A percentile compares a stretch with the other conserved stretches of the same genome.
Evolutionary conservation across 331 rosid genomes (phyloP).

Genomic region (Telfairia occidentalis): DNA sequence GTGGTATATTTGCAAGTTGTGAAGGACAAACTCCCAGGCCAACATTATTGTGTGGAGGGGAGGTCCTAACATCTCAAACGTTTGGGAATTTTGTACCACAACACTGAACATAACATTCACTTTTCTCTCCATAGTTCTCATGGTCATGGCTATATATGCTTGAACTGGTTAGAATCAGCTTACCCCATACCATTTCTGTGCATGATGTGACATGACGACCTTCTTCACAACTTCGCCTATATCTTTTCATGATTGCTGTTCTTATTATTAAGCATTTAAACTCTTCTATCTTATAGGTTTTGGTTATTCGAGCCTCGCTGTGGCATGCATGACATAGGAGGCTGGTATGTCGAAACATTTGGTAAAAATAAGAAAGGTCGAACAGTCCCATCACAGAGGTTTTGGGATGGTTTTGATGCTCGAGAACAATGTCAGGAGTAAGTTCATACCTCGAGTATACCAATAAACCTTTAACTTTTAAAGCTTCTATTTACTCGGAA

Average conservation of each 20-base stretch:
- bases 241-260: neutral
- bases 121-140: neutral
- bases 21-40: neutral
- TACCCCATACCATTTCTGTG: slow-evolving; percentile 1
- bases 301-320: slow-evolving; percentile 99
- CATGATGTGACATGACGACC: neutral
- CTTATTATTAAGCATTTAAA: neutral
- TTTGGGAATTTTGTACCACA: neutral
- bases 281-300: slow-evolving; percentile 44
- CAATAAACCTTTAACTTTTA: slow-evolving; percentile 12
- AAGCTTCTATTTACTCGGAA: neutral
- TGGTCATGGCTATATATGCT: neutral
- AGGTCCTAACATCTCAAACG: neutral
- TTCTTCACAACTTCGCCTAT: neutral
- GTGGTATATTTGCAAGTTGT: neutral
- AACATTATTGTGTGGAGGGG: neutral
- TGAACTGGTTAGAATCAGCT: neutral
- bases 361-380: slow-evolving; percentile 77
- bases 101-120: neutral
- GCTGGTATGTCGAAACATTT: slow-evolving; percentile 94
- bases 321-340: slow-evolving; percentile 85
- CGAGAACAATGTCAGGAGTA: slow-evolving; percentile 44
- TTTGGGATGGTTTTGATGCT: slow-evolving; percentile 68
- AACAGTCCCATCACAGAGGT: slow-evolving; percentile 56
- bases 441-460: slow-evolving; percentile 11